Conservation (phyloP, 1,139 yeast species). For the Geotrichum aggregatum region DNA sequence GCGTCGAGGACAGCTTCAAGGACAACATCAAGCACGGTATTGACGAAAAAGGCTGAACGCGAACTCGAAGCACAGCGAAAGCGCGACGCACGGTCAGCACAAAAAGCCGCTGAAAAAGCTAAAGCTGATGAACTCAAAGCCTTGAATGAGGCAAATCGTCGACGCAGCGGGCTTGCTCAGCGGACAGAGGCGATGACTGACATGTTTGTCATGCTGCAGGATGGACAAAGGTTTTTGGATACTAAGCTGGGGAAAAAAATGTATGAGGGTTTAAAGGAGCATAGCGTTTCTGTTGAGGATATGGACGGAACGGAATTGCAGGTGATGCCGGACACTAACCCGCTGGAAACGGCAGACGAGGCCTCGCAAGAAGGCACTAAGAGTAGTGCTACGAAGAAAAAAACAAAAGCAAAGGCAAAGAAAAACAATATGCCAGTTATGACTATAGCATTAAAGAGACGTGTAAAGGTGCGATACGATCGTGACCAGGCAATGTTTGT, state of each 20-base stretch:
- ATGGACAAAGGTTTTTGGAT: neutral
- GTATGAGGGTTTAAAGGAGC: neutral
- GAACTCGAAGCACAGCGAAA: neutral
- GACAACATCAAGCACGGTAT: neutral
- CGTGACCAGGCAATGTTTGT: constrained; percentile 9
- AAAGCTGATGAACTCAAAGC: constrained; percentile 17
- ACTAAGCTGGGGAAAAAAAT: constrained; percentile 2
- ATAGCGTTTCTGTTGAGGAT: neutral
- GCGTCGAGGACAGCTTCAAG: neutral
- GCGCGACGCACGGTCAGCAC: constrained; percentile 7
- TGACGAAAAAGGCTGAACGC: neutral
- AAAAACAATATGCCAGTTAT: neutral
- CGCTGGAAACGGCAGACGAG: no score
- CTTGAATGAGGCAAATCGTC: constrained; percentile 10
- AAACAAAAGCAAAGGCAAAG: neutral
- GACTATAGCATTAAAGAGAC: constrained; percentile 1
- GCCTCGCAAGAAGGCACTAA: neutral
- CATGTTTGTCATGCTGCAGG: neutral
- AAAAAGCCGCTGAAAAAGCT: constrained; percentile 21
- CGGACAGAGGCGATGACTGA: constrained; percentile 9
- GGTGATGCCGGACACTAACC: neutral
- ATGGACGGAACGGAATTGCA: neutral
- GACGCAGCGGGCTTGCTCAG: constrained; percentile 1
- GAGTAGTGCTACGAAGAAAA: neutral
- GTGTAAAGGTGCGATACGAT: constrained; percentile 12